Base-by-base conservation (phyloP, 495 filamentous ascomycete genomes). In the Tuber borchii region DNA sequence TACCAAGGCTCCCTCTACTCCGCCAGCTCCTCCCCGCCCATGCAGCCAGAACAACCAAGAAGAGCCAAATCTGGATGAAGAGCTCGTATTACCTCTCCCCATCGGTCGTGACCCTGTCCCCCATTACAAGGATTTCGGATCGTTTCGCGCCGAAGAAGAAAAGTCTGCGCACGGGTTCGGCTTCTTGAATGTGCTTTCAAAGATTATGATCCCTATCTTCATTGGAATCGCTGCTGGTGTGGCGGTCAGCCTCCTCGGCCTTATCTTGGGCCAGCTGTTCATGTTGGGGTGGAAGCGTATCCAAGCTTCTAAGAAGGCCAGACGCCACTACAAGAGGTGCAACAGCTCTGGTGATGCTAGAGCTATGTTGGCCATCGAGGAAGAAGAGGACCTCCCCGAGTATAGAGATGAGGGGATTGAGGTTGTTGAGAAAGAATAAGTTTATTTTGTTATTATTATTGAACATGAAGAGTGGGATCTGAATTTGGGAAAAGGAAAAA, bases 341-440 rank as follows among this genome's bases (percentile, higher is more conserved):
- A 22, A 71, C n/a, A 17, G 37, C 2, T 22, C 31, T 22, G 71
- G 75, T 39, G 78, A 79, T 34, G 77, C 74, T 68, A 79, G 48
- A 70, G 73, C 73, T 19, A 20, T 79, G 31, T 46, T 79, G 70
- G 69, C 75, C 20, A 70, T 78, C 42, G 69, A 72, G n/a, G 72
- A 31, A 17, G 56, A 69, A 6, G 78, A 73, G 56, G 76, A 43
- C 0, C 77, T 69, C 9, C 78, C 76, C 2, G 76, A 68, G 40
- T 79, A 79, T 79, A 34, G 72, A 9, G 76, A 79, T 20, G 73
- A 71, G 45, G 73, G 76, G 16, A 75, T 73, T 40, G 61, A 73
- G 43, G 65, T 71, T n/a, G 73, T 68, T 17, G 70, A 78, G 73
- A 79, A 79, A 40, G 78, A 79, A 71, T 79, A 79, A 68, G 46